Base-by-base conservation (phyloP, 352 stramenopile genomes). In the Phytopythium kandeliae region DNA sequence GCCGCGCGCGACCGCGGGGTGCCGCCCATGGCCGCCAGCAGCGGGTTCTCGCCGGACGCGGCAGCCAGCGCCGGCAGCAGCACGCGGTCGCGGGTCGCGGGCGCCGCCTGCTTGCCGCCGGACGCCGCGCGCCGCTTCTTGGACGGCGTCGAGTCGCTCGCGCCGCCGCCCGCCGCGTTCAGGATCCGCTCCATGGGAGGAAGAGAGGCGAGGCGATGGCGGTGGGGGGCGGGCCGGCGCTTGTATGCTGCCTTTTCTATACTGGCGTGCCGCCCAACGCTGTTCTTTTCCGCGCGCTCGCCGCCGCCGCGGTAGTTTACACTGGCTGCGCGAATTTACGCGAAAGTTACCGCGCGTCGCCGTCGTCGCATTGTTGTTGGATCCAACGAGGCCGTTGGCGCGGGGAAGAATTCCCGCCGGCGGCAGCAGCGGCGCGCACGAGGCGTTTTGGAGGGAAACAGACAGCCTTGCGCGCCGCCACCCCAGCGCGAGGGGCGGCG, bases 1-100 rank as follows among this genome's bases (percentile, higher is more conserved):
- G 55, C 55, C 13, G 67, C 47, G 11, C 61, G 63, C 30, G 62
- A 60, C 11, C 72, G 66, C 28, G 74, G 76, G 9, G 79, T 88
- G 30, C 76, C 74, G 30, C 79, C 79, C 17, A 90, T 44, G 13
- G 76, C 79, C 5, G 62, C 63, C 12, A 90, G 62, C 35, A 88
- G 69, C 43, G 76, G 79, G 53, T 90, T 90, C 40, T 90, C 70
- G 5, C 37, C 53, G 31, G 31, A 7, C 21, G 40, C 22, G n/a
- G 63, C 65, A 24, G 67, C 50, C 24, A 72, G 55, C 37, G 62
- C 47, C 24, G 56, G 58, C 1, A 63, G 44, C 25, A 51, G 48
- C 19, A 33, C 36, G 21, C 53, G 58, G 21, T 57, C 60, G 28
- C 49, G 50, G 26, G 48, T 40, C 22, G 30, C 11, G n/a, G 50